Evolutionary conservation across 2,329 filamentous ascomycete species (phyloP).

Genomic region (Trichoderma hamatum): DNA sequence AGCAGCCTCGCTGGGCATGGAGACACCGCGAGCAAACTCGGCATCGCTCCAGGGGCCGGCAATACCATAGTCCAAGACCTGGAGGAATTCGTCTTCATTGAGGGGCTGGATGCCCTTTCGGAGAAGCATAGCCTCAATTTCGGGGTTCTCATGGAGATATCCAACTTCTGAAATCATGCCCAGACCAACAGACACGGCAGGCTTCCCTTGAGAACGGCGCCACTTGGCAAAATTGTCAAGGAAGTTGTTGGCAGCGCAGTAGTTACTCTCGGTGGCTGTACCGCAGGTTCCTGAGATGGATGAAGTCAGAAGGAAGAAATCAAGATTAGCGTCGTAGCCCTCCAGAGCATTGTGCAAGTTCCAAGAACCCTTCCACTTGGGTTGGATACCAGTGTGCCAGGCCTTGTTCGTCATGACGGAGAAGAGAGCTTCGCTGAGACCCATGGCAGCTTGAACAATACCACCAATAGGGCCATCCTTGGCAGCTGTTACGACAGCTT

Average conservation of each 20-base stretch:
- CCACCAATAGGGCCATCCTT: slow-evolving; percentile 41
- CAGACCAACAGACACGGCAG: slow-evolving; percentile 37
- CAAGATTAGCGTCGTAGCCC: slow-evolving; percentile 28
- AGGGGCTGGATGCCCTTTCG: slow-evolving; percentile 43
- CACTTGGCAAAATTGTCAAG: slow-evolving; percentile 43
- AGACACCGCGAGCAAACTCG: neutral
- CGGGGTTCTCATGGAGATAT: slow-evolving; percentile 41
- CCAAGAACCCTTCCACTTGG: slow-evolving; percentile 42
- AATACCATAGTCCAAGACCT: slow-evolving; percentile 36
- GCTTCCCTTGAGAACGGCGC: slow-evolving; percentile 33
- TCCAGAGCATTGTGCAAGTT: slow-evolving; percentile 37
- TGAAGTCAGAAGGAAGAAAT: slow-evolving; percentile 43
- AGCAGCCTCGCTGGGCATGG: neutral
- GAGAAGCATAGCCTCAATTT: slow-evolving; percentile 41
- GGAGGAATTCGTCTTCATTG: slow-evolving; percentile 39
- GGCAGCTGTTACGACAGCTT: slow-evolving; percentile 28
- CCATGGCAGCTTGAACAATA: slow-evolving; percentile 48
- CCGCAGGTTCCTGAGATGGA: slow-evolving; percentile 42
- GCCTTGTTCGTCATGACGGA: slow-evolving; percentile 41
- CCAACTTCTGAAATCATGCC: slow-evolving; percentile 44
- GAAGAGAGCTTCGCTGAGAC: slow-evolving; percentile 40
- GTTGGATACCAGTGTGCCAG: slow-evolving; percentile 34
- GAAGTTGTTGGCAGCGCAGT: slow-evolving; percentile 47
- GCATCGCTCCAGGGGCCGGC: neutral
- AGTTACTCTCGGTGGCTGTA: slow-evolving; percentile 43